A percentile compares a stretch with the other conserved stretches of the same genome.
Evolutionary conservation across 2,329 filamentous ascomycete species (phyloP).

Genomic region (Fusarium haematococcum): DNA sequence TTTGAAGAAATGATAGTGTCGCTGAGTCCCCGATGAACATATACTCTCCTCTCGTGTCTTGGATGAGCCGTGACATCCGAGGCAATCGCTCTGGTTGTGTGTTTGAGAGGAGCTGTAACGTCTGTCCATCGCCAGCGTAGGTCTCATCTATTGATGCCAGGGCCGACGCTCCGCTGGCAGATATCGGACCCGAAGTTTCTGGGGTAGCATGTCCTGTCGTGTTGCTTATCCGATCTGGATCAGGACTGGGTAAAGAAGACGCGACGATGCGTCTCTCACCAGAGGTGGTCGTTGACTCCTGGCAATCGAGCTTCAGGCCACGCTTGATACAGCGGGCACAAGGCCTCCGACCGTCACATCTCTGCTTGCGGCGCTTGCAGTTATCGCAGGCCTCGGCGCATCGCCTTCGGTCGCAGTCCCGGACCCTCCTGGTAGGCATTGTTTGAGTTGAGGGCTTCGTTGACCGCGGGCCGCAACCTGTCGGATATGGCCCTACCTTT

Average conservation of each 20-base stretch:
- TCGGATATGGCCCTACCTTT: constrained; percentile 37
- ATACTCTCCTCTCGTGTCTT: constrained; percentile 49
- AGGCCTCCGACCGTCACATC: constrained; percentile 39
- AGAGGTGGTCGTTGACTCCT: constrained; percentile 16
- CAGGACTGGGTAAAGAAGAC: constrained; percentile 41
- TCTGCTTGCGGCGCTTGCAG: constrained; percentile 43
- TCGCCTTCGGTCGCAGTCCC: constrained; percentile 39
- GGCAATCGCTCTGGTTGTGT: constrained; percentile 41
- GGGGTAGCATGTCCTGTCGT: constrained; percentile 29
- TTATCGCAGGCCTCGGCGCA: constrained; percentile 43
- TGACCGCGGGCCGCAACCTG: constrained; percentile 35
- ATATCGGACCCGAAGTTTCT: constrained; percentile 13
- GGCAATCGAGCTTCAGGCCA: constrained; percentile 38
- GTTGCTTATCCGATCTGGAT: constrained; percentile 40
- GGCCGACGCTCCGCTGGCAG: constrained; percentile 15
- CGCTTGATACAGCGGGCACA: constrained; percentile 42
- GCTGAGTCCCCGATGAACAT: constrained; percentile 54
- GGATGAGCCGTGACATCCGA: constrained; percentile 47
- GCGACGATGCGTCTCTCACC: constrained; percentile 31
- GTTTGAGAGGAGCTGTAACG: constrained; percentile 38
- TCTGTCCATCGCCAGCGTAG: constrained; percentile 18
- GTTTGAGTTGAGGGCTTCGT: constrained; percentile 6
- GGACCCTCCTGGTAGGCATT: constrained; percentile 43
- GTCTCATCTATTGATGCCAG: constrained; percentile 19
- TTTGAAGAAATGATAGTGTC: constrained; percentile 50